Percentiles rank a stretch among this genome's conserved stretches.
phyloP scores from a whole-genome alignment of 108 stramenopile genomes.

The Cylindrotheca closterium region DNA sequence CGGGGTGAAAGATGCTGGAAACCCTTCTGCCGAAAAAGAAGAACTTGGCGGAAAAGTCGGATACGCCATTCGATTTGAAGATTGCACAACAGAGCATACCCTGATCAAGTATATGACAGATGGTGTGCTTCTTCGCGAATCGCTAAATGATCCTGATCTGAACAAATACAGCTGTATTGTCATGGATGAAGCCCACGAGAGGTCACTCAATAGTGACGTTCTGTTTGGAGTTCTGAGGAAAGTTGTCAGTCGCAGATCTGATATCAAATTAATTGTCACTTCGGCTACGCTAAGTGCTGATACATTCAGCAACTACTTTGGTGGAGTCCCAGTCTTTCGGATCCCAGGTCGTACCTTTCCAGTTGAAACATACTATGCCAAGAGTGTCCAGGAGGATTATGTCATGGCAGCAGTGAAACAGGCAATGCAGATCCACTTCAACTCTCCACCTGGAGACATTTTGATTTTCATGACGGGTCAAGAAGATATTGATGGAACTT shows the following conservation, averaged over 20 bases:
- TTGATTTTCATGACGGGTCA: slow-evolving; percentile 99
- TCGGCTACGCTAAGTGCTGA: slow-evolving; percentile 96
- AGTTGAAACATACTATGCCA: slow-evolving; percentile 92
- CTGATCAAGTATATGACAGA: slow-evolving; percentile 97
- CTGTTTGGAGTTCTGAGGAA: slow-evolving; percentile 96
- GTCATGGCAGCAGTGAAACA: slow-evolving; percentile 99
- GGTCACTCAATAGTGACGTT: slow-evolving; percentile 95
- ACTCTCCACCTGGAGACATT: slow-evolving; percentile 96
- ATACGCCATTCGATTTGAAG: slow-evolving; percentile 99
- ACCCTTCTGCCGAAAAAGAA: slow-evolving; percentile 60
- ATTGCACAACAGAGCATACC: slow-evolving; percentile 85
- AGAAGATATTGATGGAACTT: slow-evolving; percentile 98
- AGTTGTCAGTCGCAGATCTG: slow-evolving; percentile 89
- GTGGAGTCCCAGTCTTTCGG: slow-evolving; percentile 94
- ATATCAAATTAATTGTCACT: slow-evolving; percentile 97
- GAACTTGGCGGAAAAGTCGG: slow-evolving; percentile 94
- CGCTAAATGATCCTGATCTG: slow-evolving; percentile 91
- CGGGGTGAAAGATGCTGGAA: slow-evolving; percentile 46
- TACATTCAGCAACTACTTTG: slow-evolving; percentile 94
- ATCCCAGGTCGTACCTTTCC: slow-evolving; percentile 96
- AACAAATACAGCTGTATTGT: slow-evolving; percentile 90
- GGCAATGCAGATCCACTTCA: slow-evolving; percentile 96
- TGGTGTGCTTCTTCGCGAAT: slow-evolving; percentile 96
- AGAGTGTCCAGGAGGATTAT: slow-evolving; percentile 94
- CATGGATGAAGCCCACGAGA: slow-evolving; percentile 99